Percentiles rank a stretch among this genome's conserved stretches.
Evolutionary conservation across 2,329 filamentous ascomycete species (phyloP).

Genomic region (Sporothrix sp.): DNA sequence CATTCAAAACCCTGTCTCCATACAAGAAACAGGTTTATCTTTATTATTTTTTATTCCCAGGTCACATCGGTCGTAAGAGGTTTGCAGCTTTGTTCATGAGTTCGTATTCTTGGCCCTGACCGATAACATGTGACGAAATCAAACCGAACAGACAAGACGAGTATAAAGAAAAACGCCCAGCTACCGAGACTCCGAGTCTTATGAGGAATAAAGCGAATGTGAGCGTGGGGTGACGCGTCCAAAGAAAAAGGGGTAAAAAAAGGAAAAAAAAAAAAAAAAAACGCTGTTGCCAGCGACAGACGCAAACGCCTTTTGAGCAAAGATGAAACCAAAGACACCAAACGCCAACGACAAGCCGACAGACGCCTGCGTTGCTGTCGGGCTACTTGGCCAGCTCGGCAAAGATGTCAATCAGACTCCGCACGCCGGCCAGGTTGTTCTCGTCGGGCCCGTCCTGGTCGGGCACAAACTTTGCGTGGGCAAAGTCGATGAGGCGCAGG

Average conservation of each 20-base stretch:
- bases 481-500: slow-evolving; percentile 92
- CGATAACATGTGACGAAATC: neutral
- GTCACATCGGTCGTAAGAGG: neutral
- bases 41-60: no score
- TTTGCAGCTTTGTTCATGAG: neutral
- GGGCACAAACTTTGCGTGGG: slow-evolving; percentile 76
- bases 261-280: neutral
- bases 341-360: no score
- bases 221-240: no score
- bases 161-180: neutral
- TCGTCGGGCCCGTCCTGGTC: slow-evolving; percentile 79
- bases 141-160: neutral
- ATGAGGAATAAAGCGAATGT: neutral
- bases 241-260: neutral
- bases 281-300: neutral
- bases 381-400: slow-evolving; percentile 44
- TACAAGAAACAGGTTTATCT: no score
- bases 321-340: no score
- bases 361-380: neutral
- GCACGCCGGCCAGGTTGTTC: slow-evolving; percentile 66
- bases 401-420: slow-evolving; percentile 62
- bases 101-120: neutral
- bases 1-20: no score
- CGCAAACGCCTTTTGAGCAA: no score
- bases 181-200: neutral